These are phyloP conservation scores for Paracamarosporium sp. DNA, from an alignment of 2,329 filamentous ascomycete genomes.

Conservation along the genomic window DNA sequence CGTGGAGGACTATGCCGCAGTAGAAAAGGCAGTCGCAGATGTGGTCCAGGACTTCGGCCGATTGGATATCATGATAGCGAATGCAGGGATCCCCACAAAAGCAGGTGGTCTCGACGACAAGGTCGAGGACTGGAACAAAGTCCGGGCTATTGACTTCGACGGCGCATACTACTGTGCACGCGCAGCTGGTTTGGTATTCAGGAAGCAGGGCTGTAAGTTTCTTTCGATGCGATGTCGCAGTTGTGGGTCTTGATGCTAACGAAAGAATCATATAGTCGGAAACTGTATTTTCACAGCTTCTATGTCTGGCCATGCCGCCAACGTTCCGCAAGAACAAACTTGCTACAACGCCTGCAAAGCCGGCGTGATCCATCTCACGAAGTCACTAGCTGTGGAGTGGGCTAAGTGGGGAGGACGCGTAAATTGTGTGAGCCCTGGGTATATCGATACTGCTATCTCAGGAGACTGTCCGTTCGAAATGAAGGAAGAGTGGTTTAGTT, in stretches of 20 bases:
- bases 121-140: conserved; percentile 67
- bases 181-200: conserved; percentile 7
- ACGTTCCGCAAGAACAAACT: conserved; percentile 73
- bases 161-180: conserved; percentile 73
- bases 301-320: conserved; percentile 57
- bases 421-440: conserved; percentile 81
- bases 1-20: conserved; percentile 51
- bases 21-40: conserved; percentile 72
- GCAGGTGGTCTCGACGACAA: conserved; percentile 7
- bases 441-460: conserved; percentile 86
- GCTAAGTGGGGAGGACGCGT: conserved; percentile 78
- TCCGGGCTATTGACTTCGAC: conserved; percentile 49
- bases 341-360: conserved; percentile 88
- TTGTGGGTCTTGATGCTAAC: conserved; percentile 47
- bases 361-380: conserved; percentile 77
- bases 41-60: conserved; percentile 71
- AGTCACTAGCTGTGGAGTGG: conserved; percentile 82
- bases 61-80: conserved; percentile 79
- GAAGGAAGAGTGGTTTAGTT: conserved; percentile 78
- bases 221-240: conserved; percentile 63
- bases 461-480: conserved; percentile 78
- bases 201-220: conserved; percentile 57
- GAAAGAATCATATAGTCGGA: conserved; percentile 67
- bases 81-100: conserved; percentile 71
- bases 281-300: conserved; percentile 73